phyloP scores from a whole-genome alignment of 2,329 filamentous ascomycete species.

The Aaosphaeria arxii region DNA sequence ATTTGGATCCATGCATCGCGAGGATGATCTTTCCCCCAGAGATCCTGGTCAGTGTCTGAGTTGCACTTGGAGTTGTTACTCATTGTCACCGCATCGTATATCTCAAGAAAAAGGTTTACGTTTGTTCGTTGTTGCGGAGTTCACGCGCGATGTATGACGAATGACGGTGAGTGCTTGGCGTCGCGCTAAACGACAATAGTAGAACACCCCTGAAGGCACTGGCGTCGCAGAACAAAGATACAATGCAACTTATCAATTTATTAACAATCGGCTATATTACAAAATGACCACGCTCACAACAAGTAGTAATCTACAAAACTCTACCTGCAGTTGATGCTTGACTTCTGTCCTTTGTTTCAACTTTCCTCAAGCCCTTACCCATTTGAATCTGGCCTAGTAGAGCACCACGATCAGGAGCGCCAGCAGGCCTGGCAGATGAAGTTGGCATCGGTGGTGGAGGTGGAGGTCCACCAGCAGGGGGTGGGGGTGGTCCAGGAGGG shows the following conservation, averaged over 20 bases:
- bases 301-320: conserved; percentile 47
- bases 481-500: conserved; percentile 51
- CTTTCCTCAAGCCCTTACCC: conserved; percentile 79
- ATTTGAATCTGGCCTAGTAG: conserved; percentile 81
- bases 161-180: too few species aligned
- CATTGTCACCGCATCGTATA: too few species aligned
- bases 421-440: conserved; percentile 37
- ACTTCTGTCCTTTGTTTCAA: conserved; percentile 85
- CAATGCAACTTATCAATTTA: background rate
- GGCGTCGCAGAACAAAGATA: background rate
- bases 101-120: too few species aligned
- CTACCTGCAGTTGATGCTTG: conserved; percentile 68
- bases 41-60: conserved; percentile 13
- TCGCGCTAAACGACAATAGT: too few species aligned
- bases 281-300: background rate
- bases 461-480: conserved; percentile 29
- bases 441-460: conserved; percentile 42
- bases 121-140: too few species aligned
- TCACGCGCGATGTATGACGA: too few species aligned
- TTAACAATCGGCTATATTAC: background rate
- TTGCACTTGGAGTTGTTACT: background rate
- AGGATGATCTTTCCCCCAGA: conserved; percentile 33
- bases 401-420: conserved; percentile 46
- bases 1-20: conserved; percentile 60
- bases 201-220: too few species aligned